A percentile compares a stretch with the other conserved stretches of the same genome.
These are phyloP conservation scores for Lunasporangiospora selenospora DNA, from an alignment of 192 early-diverging fungal species.

Conservation along the genomic window DNA sequence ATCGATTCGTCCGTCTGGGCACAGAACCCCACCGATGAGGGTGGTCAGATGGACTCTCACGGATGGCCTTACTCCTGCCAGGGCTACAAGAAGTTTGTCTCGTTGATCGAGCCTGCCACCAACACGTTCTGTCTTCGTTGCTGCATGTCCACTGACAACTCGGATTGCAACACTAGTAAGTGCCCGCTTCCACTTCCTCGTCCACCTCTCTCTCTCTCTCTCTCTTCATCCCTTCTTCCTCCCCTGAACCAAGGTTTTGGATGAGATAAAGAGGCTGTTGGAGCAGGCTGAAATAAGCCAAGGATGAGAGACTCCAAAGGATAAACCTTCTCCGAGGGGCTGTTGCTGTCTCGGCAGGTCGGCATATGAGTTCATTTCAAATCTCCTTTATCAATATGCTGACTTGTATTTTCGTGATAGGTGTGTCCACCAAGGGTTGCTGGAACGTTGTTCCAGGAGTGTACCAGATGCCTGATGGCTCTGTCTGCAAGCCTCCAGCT, in stretches of 20 bases:
- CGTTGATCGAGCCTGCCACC: conserved; percentile 51
- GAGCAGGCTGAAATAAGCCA: too few relatives aligned
- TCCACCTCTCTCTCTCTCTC: background rate
- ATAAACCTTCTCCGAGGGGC: too few relatives aligned
- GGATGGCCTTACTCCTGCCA: conserved; percentile 50
- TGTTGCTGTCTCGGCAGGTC: too few relatives aligned
- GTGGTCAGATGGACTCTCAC: conserved; percentile 48
- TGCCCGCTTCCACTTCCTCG: too few relatives aligned
- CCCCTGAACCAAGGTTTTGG: too few relatives aligned
- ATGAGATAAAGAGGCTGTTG: too few relatives aligned
- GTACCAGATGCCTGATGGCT: conserved; percentile 38
- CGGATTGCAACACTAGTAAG: conserved; percentile 33
- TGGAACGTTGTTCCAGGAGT: conserved; percentile 37
- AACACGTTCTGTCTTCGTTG: conserved; percentile 54
- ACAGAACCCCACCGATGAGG: conserved; percentile 36
- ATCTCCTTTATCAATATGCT: background rate
- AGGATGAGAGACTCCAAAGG: too few relatives aligned
- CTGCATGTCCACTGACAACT: conserved; percentile 18
- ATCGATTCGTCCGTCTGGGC: conserved; percentile 36
- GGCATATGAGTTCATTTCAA: too few relatives aligned
- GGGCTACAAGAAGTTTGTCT: conserved; percentile 53
- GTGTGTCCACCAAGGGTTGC: conserved; percentile 40
- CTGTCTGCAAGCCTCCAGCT: conserved; percentile 10
- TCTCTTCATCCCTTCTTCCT: conserved; percentile 2
- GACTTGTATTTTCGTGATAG: conserved; percentile 1